A percentile compares a stretch with the other conserved stretches of the same genome.
These are phyloP conservation scores for Pisolithus tinctorius DNA, from an alignment of 768 basidiomycete species.

Conservation along the genomic window DNA sequence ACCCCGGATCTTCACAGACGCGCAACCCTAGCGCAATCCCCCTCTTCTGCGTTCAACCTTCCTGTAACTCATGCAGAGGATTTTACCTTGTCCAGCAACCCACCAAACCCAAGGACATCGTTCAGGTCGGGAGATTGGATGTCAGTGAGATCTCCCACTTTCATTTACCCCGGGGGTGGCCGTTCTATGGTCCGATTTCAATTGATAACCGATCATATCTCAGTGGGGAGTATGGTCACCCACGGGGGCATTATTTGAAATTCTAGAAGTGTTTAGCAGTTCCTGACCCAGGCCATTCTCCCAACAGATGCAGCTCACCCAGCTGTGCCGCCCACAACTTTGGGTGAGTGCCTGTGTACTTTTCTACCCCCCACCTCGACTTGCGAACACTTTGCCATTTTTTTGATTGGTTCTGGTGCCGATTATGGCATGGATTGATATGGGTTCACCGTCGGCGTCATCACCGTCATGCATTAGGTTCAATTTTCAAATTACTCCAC, in stretches of 20 bases:
- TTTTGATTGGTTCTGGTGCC: neutral
- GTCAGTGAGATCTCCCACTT: constrained; percentile 38
- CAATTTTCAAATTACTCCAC: constrained; percentile 20
- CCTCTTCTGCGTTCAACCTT: neutral
- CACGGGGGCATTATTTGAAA: constrained; percentile 15
- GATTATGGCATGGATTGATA: neutral
- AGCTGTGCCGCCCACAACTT: constrained; percentile 81
- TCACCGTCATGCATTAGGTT: constrained; percentile 9
- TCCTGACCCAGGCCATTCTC: constrained; percentile 8
- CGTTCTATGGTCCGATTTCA: constrained; percentile 13
- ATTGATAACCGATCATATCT: neutral
- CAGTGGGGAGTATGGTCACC: neutral
- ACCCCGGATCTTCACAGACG: constrained; percentile 26
- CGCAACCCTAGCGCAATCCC: constrained; percentile 6
- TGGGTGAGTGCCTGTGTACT: constrained; percentile 47
- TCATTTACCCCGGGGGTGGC: neutral
- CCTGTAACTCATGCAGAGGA: constrained; percentile 22
- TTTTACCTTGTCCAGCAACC: constrained; percentile 61
- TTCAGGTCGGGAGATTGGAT: constrained; percentile 75
- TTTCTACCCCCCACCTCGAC: constrained; percentile 6
- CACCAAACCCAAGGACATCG: constrained; percentile 60
- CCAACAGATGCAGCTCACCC: constrained; percentile 54
- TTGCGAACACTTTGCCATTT: neutral
- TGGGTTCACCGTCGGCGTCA: constrained; percentile 1
- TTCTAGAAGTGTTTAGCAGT: constrained; percentile 4